A percentile compares a stretch with the other conserved stretches of the same genome.
phyloP scores from a whole-genome alignment of 371 early-diverging fungal species.

The Mortierella sp. region DNA sequence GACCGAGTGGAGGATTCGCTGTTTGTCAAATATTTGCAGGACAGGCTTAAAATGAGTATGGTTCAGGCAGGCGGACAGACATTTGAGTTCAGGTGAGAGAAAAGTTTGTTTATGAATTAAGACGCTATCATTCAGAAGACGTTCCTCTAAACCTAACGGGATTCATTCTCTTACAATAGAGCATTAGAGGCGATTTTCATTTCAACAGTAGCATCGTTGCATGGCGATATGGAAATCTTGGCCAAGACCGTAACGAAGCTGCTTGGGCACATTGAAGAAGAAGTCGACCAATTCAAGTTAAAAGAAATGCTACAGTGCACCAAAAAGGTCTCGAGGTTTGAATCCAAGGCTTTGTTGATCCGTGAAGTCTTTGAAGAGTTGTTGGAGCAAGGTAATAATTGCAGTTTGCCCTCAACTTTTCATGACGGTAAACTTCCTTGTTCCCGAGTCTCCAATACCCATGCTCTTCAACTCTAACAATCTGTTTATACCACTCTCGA shows the following conservation, averaged over 20 bases:
- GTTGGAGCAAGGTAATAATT: slow-evolving; percentile 76
- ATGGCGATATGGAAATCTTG: slow-evolving; percentile 80
- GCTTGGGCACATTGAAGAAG: slow-evolving; percentile 78
- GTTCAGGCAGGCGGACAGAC: slow-evolving; percentile 64
- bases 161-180: slow-evolving; percentile 39
- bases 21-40: slow-evolving; percentile 87
- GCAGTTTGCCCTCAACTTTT: not conserved
- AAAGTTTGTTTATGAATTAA: not conserved
- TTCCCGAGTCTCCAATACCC: too few relatives aligned
- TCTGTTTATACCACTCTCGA: not conserved
- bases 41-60: slow-evolving; percentile 68
- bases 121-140: not conserved
- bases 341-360: slow-evolving; percentile 79
- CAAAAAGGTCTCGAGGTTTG: slow-evolving; percentile 81
- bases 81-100: slow-evolving; percentile 79
- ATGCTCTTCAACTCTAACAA: not conserved
- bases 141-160: not conserved
- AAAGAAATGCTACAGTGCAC: slow-evolving; percentile 82
- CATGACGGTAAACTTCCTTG: not conserved
- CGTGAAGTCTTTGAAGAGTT: slow-evolving; percentile 84
- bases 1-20: slow-evolving; percentile 78
- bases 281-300: slow-evolving; percentile 79
- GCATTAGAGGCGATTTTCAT: slow-evolving; percentile 89
- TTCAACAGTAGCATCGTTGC: slow-evolving; percentile 76
- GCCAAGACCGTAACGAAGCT: slow-evolving; percentile 74